These are phyloP conservation scores for Populus tremula DNA, from an alignment of 345 rosid genomes.

Conservation along the genomic window DNA sequence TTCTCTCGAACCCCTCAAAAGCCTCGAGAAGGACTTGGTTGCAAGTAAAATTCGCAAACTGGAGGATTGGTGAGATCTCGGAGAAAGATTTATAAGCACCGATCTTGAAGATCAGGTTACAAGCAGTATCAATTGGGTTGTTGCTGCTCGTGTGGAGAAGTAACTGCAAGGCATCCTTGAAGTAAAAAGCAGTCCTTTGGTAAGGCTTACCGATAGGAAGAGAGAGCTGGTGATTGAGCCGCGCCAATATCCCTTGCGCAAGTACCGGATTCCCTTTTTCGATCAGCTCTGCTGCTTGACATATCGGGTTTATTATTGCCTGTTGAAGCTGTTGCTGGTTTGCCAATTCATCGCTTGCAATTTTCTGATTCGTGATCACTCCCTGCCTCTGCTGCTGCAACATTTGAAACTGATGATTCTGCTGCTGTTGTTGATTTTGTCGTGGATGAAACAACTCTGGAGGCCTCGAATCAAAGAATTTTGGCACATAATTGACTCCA, in stretches of 20 bases:
- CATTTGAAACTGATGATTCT: slow-evolving; percentile 26
- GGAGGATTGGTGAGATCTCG: slow-evolving; percentile 79
- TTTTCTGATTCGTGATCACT: slow-evolving; percentile 37
- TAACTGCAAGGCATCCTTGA: slow-evolving; percentile 69
- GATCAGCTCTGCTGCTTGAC: slow-evolving; percentile 85
- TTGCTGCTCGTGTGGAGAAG: slow-evolving; percentile 37
- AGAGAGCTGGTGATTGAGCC: slow-evolving; percentile 99
- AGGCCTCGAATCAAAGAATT: slow-evolving; percentile 21
- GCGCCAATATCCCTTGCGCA: slow-evolving; percentile 99
- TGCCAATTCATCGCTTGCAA: slow-evolving; percentile 41
- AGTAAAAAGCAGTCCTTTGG: slow-evolving; percentile 71
- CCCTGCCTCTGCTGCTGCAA: slow-evolving; percentile 30
- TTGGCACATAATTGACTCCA: slow-evolving; percentile 21
- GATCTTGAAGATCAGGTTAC: slow-evolving; percentile 59
- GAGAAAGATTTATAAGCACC: slow-evolving; percentile 85
- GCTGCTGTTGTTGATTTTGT: slow-evolving; percentile 39
- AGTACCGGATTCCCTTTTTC: slow-evolving; percentile 67
- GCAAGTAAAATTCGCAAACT: slow-evolving; percentile 79
- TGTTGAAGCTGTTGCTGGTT: slow-evolving; percentile 74
- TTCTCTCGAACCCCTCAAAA: slow-evolving; percentile 47
- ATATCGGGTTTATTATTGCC: slow-evolving; percentile 65
- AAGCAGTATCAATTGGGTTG: slow-evolving; percentile 23
- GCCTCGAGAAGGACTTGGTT: slow-evolving; percentile 84
- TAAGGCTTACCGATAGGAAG: slow-evolving; percentile 66
- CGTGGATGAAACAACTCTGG: slow-evolving; percentile 41